These are phyloP conservation scores for Trichoderma koningiopsis DNA, from an alignment of 2,329 filamentous ascomycete species.

Conservation along the genomic window DNA sequence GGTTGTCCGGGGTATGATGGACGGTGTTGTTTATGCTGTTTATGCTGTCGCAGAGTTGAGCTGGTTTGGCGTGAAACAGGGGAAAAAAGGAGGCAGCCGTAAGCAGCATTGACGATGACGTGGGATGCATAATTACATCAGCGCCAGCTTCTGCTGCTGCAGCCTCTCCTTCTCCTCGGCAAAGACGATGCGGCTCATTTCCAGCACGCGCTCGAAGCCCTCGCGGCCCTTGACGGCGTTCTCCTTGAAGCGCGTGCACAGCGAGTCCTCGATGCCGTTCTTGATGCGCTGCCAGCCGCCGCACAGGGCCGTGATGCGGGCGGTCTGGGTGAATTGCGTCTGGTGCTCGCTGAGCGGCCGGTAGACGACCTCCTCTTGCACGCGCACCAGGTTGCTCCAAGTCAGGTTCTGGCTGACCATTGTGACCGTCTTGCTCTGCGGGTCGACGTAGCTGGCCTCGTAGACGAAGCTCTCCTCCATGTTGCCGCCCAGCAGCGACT, in stretches of 20 bases:
- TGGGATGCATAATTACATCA: constrained; percentile 1
- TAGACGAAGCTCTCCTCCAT: constrained; percentile 85
- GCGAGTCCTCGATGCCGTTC: constrained; percentile 92
- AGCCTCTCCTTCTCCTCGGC: constrained; percentile 77
- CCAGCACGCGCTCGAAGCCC: constrained; percentile 91
- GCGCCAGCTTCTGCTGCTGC: constrained; percentile 29
- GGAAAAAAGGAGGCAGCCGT: neutral
- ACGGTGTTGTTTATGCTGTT: neutral
- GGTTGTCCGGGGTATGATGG: neutral
- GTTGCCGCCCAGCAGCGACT: constrained; percentile 71
- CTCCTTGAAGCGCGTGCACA: constrained; percentile 85
- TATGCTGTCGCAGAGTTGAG: neutral
- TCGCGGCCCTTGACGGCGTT: constrained; percentile 89
- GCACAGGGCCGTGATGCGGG: constrained; percentile 89
- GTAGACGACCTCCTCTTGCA: constrained; percentile 92
- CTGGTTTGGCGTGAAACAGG: neutral
- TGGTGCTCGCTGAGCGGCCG: constrained; percentile 59
- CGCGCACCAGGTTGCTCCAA: constrained; percentile 84
- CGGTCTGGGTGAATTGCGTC: constrained; percentile 86
- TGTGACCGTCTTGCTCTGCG: constrained; percentile 78
- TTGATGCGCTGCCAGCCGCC: constrained; percentile 97
- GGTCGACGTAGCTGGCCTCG: constrained; percentile 95
- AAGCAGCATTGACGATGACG: neutral
- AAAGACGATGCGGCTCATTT: constrained; percentile 90
- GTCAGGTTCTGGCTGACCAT: constrained; percentile 97